Evolutionary conservation across 352 stramenopile genomes (phyloP).

Genomic region (Globisporangium middletonii): DNA sequence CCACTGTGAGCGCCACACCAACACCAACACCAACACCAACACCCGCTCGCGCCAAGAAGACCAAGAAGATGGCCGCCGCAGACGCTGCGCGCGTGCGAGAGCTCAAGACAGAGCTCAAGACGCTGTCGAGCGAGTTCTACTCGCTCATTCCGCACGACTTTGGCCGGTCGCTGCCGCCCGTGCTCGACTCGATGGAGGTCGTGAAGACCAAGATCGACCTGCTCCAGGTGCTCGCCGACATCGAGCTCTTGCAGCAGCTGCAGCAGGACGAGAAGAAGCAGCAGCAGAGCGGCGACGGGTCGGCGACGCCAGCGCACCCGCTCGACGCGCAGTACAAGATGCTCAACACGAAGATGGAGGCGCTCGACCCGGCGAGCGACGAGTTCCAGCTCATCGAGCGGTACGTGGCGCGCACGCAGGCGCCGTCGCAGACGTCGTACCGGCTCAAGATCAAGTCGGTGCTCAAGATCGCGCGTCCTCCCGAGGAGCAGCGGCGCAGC

Average conservation of each 20-base stretch:
- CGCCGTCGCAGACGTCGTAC: no score
- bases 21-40: no score
- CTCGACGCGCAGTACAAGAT: conserved; percentile 48
- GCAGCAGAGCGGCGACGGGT: no score
- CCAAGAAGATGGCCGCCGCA: no score
- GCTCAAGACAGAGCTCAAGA: conserved; percentile 34
- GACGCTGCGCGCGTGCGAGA: conserved; percentile 4
- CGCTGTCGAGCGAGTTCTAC: conserved; percentile 63
- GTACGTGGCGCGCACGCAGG: conserved; percentile 17
- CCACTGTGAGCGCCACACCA: no score
- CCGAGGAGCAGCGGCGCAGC: no score
- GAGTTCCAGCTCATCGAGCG: conserved; percentile 56
- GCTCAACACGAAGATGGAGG: conserved; percentile 43
- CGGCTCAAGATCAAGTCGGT: no score
- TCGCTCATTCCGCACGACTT: conserved; percentile 68
- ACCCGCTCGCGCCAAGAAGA: no score
- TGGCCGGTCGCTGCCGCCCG: conserved; percentile 37
- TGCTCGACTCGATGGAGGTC: conserved; percentile 46
- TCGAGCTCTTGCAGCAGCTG: no score
- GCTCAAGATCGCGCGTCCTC: no score
- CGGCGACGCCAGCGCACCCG: conserved; percentile 17
- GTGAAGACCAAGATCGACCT: conserved; percentile 58
- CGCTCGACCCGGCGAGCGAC: conserved; percentile 21
- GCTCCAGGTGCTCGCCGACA: conserved; percentile 27
- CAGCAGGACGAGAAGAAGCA: no score